Conservation (phyloP, 305 asterid genomes). For the Fraxinus xanthoxyloides region DNA sequence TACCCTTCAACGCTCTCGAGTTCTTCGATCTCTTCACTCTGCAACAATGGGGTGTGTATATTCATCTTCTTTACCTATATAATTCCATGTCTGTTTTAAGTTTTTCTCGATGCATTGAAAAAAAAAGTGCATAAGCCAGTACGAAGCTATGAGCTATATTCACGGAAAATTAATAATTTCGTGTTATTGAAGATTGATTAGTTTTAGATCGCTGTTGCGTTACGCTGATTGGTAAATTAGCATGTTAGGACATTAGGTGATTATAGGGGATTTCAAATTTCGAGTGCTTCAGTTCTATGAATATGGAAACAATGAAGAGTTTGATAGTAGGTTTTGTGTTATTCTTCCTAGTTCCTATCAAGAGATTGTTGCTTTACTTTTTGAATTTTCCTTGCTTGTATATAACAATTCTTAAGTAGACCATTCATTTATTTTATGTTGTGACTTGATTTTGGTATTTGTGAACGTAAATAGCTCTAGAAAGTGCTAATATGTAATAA, state of each 20-base stretch:
- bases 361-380: background rate
- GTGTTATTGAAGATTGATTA: background rate
- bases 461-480: background rate
- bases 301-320: background rate
- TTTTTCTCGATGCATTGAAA: background rate
- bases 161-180: background rate
- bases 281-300: background rate
- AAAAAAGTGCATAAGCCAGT: background rate
- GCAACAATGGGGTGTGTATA: constrained; percentile 56
- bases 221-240: background rate
- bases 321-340: background rate
- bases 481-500: background rate
- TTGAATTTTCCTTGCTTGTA: background rate
- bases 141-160: background rate
- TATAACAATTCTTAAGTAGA: background rate
- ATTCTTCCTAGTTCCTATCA: background rate
- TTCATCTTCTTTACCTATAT: background rate
- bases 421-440: background rate
- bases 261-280: background rate
- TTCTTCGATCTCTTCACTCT: constrained; percentile 23
- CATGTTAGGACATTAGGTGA: background rate
- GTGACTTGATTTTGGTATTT: background rate
- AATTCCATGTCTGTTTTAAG: background rate
- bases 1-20: constrained; percentile 10
- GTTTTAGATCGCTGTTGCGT: too few relatives aligned